A percentile compares a stretch with the other conserved stretches of the same genome.
Evolutionary conservation across 2,329 filamentous ascomycete genomes (phyloP).

Genomic region (Alternaria dauci): DNA sequence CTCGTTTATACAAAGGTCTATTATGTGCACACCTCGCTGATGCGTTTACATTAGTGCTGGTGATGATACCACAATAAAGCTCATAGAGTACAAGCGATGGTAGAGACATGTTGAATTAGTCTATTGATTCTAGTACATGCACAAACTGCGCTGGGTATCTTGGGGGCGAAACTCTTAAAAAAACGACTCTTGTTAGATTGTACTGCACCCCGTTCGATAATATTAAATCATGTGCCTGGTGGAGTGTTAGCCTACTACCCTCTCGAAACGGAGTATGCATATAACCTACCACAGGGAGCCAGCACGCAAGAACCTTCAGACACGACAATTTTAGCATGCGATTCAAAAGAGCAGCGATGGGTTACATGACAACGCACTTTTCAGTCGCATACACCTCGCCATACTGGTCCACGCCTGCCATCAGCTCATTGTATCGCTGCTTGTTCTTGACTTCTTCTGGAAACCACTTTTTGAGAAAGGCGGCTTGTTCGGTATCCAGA

Average conservation of each 20-base stretch:
- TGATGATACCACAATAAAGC: not conserved
- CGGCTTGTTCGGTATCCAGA: constrained; percentile 72
- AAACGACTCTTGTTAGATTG: not conserved
- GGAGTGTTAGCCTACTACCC: not conserved
- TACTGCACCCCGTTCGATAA: not conserved
- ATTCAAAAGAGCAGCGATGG: not conserved
- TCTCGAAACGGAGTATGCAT: not conserved
- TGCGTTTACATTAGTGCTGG: not conserved
- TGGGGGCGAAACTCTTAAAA: not conserved
- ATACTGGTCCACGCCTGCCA: constrained; percentile 76
- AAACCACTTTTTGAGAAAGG: constrained; percentile 79
- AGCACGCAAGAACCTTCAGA: constrained; percentile 27
- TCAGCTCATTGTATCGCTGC: constrained; percentile 73
- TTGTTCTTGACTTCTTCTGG: constrained; percentile 72
- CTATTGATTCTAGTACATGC: not conserved
- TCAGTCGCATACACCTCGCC: constrained; percentile 68
- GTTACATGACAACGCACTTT: constrained; percentile 68
- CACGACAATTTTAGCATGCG: constrained; percentile 1
- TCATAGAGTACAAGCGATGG: not conserved
- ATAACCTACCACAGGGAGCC: constrained; percentile 23
- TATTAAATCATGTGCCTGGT: constrained; percentile 2
- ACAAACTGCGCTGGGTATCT: constrained; percentile 6
- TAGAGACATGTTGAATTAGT: constrained; percentile 1
- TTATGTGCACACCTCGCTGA: not conserved
- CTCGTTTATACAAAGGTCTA: not conserved